Conservation (phyloP, 179 eudicot genomes). For the Monotropa hypopitys region DNA sequence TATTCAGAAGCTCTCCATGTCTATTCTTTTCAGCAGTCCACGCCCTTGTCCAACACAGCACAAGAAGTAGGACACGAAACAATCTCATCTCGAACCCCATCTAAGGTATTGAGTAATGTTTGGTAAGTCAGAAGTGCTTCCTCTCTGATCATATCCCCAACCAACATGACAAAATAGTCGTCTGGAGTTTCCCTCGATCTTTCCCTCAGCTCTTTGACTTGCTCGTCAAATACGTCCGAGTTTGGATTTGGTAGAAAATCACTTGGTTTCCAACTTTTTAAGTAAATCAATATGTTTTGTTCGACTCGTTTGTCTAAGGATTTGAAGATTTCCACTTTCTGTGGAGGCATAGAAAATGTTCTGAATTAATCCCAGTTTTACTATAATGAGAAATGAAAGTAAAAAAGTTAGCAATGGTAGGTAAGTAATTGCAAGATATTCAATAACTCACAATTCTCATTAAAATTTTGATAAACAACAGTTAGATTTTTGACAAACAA, state of each 20-base stretch:
- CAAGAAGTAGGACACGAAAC: background rate
- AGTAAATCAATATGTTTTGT: too few relatives aligned
- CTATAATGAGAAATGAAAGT: too few relatives aligned
- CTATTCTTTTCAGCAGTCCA: background rate
- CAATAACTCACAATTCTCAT: too few relatives aligned
- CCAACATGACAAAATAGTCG: background rate
- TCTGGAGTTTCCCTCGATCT: background rate
- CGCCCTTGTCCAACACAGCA: background rate
- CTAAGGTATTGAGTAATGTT: background rate
- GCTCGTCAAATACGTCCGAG: background rate
- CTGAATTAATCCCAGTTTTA: too few relatives aligned
- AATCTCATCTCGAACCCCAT: background rate
- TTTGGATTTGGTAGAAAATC: background rate
- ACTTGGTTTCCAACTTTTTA: background rate
- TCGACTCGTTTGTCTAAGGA: too few relatives aligned
- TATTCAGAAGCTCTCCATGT: too few relatives aligned
- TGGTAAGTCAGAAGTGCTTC: background rate
- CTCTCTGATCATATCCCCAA: background rate
- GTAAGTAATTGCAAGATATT: too few relatives aligned
- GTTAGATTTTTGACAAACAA: too few relatives aligned
- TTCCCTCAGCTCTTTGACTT: background rate
- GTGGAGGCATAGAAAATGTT: too few relatives aligned
- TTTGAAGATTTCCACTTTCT: too few relatives aligned
- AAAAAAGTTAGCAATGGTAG: too few relatives aligned
- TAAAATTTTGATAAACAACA: too few relatives aligned